Conservation (phyloP, 305 asterid species). For the Fraxinus dipetala region DNA sequence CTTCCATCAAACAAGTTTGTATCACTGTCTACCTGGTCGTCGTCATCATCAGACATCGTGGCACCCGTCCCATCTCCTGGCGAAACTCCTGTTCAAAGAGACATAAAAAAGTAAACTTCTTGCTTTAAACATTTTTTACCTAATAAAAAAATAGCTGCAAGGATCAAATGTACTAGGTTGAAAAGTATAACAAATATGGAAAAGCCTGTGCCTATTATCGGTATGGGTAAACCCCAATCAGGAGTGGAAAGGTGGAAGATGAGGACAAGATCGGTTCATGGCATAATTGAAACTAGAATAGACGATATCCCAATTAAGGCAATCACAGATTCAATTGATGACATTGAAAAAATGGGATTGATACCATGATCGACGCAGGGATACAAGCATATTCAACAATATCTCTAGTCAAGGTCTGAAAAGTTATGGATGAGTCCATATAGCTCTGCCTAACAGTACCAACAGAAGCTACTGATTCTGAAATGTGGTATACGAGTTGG, state of each 20-base stretch:
- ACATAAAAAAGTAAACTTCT: background rate
- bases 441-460: background rate
- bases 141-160: background rate
- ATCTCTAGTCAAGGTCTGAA: background rate
- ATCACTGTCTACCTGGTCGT: constrained; percentile 53
- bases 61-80: constrained; percentile 66
- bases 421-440: background rate
- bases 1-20: constrained; percentile 44
- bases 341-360: background rate
- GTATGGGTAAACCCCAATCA: background rate
- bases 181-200: background rate
- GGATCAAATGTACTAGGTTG: background rate
- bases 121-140: background rate
- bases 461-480: background rate
- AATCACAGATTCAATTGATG: background rate
- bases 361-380: background rate
- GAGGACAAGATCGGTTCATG: background rate
- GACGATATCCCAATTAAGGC: background rate
- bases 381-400: background rate
- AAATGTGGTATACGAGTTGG: background rate
- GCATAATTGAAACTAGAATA: background rate
- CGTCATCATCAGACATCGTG: constrained; percentile 64
- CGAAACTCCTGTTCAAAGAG: constrained; percentile 43
- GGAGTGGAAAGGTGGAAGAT: background rate
- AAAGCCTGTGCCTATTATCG: background rate